Conservation (phyloP, 192 early-diverging fungal genomes). For the Gorgonomyces haynaldii region DNA sequence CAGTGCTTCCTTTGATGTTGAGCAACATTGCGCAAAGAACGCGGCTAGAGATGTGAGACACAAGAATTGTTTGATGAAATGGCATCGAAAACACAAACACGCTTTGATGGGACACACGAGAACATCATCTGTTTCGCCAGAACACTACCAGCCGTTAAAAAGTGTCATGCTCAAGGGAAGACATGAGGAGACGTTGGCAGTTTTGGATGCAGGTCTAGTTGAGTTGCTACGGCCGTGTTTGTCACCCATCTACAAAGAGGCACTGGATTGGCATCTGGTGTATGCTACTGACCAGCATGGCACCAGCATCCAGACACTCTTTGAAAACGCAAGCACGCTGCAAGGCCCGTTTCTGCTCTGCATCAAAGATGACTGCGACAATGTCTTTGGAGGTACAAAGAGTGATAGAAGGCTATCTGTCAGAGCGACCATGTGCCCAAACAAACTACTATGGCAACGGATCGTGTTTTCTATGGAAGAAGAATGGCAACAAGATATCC, state of each 20-base stretch:
- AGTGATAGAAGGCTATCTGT: too few relatives aligned
- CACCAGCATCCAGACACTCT: slow-evolving; percentile 74
- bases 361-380: slow-evolving; percentile 16
- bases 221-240: slow-evolving; percentile 9
- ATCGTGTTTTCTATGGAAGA: slow-evolving; percentile 18
- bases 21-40: too few relatives aligned
- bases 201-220: too few relatives aligned
- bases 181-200: too few relatives aligned
- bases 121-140: too few relatives aligned
- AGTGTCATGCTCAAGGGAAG: too few relatives aligned
- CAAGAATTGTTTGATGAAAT: too few relatives aligned
- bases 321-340: slow-evolving; percentile 9
- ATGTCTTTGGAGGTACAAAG: slow-evolving; percentile 41
- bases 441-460: slow-evolving; percentile 38
- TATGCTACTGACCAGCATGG: slow-evolving; percentile 95
- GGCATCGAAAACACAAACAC: too few relatives aligned
- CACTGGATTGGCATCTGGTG: slow-evolving; percentile 57
- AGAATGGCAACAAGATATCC: slow-evolving; percentile 1
- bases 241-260: slow-evolving; percentile 4
- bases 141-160: too few relatives aligned
- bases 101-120: too few relatives aligned
- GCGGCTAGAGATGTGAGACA: too few relatives aligned
- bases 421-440: slow-evolving; percentile 14
- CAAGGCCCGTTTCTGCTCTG: slow-evolving; percentile 14
- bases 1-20: slow-evolving; percentile 64